Evolutionary conservation across 768 basidiomycete genomes (phyloP).

Genomic region (Macrolepiota fuliginosa): DNA sequence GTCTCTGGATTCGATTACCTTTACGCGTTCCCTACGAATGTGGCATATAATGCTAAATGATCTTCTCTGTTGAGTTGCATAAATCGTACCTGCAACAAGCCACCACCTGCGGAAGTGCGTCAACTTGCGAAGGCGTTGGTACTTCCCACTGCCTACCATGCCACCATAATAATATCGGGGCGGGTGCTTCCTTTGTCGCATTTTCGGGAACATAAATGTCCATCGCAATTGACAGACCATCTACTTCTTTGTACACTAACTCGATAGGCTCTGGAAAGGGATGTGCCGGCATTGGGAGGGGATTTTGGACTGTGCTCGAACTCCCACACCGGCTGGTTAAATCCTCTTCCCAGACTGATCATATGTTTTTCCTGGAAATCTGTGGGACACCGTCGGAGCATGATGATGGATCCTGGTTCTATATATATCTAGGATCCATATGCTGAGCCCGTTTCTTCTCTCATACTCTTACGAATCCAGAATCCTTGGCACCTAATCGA

Average conservation of each 20-base stretch:
- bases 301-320: no score
- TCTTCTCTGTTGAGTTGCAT: neutral
- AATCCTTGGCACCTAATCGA: no score
- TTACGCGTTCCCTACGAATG: conserved; percentile 6
- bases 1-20: neutral
- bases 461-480: no score
- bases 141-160: conserved; percentile 23
- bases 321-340: no score
- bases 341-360: no score
- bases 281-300: neutral
- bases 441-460: no score
- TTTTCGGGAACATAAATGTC: conserved; percentile 32
- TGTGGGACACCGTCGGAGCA: no score
- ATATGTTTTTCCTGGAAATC: no score
- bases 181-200: conserved; percentile 26
- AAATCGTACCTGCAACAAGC: conserved; percentile 26
- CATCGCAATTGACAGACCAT: conserved; percentile 31
- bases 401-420: no score
- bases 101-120: conserved; percentile 24
- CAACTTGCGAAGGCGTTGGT: neutral
- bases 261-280: conserved; percentile 19
- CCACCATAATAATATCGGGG: conserved; percentile 34
- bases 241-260: conserved; percentile 27
- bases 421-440: no score
- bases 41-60: neutral